Evolutionary conservation across 345 rosid genomes (phyloP).

Genomic region (Pelargonium nanum): DNA sequence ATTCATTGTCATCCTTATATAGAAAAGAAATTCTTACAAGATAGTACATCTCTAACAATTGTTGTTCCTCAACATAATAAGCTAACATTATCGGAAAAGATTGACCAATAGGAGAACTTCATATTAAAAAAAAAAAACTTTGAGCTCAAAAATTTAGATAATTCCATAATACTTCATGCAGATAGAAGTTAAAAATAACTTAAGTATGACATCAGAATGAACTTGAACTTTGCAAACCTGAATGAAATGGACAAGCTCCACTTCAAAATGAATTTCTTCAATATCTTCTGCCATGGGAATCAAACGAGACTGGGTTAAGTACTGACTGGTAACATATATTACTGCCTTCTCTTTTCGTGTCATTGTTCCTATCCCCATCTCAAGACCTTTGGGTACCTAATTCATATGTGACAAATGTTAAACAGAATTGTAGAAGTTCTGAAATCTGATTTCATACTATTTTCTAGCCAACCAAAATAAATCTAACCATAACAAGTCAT

Average conservation of each 20-base stretch:
- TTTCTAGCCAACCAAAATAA: not conserved
- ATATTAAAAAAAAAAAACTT: no score
- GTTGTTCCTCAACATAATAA: no score
- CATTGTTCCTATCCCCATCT: constrained; percentile 96
- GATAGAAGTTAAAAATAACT: not conserved
- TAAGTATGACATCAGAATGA: not conserved
- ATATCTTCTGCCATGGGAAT: constrained; percentile 44
- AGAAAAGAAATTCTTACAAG: no score
- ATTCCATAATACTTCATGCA: not conserved
- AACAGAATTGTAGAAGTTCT: constrained; percentile 5
- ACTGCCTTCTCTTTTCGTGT: constrained; percentile 76
- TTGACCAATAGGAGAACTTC: no score
- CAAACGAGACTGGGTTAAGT: constrained; percentile 62
- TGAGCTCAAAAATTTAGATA: not conserved
- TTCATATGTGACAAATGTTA: constrained; percentile 14
- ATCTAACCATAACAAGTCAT: not conserved
- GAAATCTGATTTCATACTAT: not conserved
- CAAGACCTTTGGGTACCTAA: constrained; percentile 96
- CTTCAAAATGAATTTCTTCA: constrained; percentile 89
- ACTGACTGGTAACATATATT: constrained; percentile 62
- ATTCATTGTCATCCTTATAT: no score
- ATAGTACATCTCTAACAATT: no score
- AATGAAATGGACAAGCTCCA: constrained; percentile 79
- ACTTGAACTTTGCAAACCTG: constrained; percentile 40
- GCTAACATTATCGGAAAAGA: no score